Conservation (phyloP, 176 grass and related monocot species). For the Elymus sibiricus region DNA sequence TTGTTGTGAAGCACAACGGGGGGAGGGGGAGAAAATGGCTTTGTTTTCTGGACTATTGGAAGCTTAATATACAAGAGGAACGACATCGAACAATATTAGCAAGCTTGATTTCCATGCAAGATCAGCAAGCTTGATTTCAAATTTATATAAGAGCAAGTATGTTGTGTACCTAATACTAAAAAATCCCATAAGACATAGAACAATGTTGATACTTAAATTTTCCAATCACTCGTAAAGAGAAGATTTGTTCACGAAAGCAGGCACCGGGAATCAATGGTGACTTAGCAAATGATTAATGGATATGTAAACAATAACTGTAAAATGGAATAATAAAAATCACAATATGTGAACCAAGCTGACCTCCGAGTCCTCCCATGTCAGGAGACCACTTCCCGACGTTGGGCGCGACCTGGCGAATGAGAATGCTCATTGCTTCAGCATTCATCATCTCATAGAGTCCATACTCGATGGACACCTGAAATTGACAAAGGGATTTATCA, state of each 20-base stretch:
- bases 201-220: too few relatives aligned
- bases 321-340: constrained; percentile 6
- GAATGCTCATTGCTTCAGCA: constrained; percentile 32
- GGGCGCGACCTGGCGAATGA: constrained; percentile 21
- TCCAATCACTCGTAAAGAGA: too few relatives aligned
- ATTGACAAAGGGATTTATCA: neutral
- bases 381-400: constrained; percentile 55
- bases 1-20: too few relatives aligned
- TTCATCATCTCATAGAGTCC: constrained; percentile 82
- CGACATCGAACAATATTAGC: neutral
- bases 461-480: constrained; percentile 69
- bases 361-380: constrained; percentile 40
- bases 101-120: too few relatives aligned
- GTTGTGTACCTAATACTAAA: too few relatives aligned
- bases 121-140: too few relatives aligned
- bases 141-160: too few relatives aligned
- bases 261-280: neutral
- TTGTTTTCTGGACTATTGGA: too few relatives aligned
- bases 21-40: too few relatives aligned
- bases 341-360: constrained; percentile 36
- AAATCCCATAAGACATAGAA: too few relatives aligned
- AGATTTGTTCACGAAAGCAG: too few relatives aligned
- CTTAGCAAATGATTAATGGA: neutral
- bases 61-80: neutral
- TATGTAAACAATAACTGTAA: constrained; percentile 4